Percentiles rank a stretch among this genome's conserved stretches.
Conservation (phyloP, 441 rosid species). For the Gossypium laxum region DNA sequence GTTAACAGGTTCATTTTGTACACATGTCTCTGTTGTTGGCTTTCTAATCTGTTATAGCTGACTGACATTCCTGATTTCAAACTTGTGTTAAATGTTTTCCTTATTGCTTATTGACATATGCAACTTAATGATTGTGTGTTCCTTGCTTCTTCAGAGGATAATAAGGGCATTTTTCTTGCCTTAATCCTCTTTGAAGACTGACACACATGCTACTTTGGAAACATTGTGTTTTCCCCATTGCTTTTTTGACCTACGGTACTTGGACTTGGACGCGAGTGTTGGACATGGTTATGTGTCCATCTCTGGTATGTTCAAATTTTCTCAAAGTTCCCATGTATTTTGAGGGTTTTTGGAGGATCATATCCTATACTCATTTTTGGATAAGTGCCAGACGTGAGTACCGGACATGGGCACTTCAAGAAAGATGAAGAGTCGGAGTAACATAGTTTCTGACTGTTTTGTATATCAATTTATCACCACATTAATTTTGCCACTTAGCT, state of each 20-base stretch:
- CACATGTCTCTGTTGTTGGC: slow-evolving; percentile 1
- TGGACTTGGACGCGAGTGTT: neutral
- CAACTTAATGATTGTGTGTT: neutral
- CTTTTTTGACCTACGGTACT: neutral
- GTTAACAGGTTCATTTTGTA: slow-evolving; percentile 51
- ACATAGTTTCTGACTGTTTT: slow-evolving; percentile 1
- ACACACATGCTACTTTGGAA: neutral
- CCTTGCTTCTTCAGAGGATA: neutral
- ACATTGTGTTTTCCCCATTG: neutral
- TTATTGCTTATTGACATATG: neutral
- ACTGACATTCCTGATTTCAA: slow-evolving; percentile 6
- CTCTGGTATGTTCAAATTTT: neutral
- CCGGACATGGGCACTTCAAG: neutral
- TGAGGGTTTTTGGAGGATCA: neutral
- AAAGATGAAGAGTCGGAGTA: neutral
- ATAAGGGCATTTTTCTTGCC: neutral
- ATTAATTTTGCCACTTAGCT: slow-evolving; percentile 7
- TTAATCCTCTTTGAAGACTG: neutral
- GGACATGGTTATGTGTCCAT: neutral
- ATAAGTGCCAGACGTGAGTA: neutral
- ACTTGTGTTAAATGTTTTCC: slow-evolving; percentile 5
- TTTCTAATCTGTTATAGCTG: neutral
- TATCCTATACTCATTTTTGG: neutral
- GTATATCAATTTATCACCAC: neutral
- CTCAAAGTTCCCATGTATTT: neutral